Evolutionary conservation across 208 protist genomes (phyloP).

Genomic region (Wallacemonas collosoma): DNA sequence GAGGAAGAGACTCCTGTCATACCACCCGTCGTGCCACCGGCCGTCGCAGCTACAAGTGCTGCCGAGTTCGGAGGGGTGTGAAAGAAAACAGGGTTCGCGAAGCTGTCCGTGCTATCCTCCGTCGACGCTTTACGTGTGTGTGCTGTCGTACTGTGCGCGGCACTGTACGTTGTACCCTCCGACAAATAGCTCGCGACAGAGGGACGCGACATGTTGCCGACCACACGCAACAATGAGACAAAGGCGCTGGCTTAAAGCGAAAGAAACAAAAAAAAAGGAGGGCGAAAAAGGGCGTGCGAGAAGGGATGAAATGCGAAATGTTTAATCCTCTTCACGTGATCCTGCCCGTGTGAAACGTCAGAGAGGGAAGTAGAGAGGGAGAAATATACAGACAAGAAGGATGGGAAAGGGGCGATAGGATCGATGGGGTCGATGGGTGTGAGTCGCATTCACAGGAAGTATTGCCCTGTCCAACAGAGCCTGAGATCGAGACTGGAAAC

Average conservation of each 20-base stretch:
- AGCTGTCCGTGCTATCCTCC: conserved; percentile 6
- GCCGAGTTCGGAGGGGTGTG: conserved; percentile 8
- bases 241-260: conserved; percentile 5
- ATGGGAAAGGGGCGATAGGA: background rate
- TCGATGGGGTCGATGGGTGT: too few species aligned
- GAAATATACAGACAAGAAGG: conserved; percentile 24
- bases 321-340: background rate
- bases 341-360: background rate
- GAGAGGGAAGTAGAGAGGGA: conserved; percentile 1
- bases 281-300: background rate
- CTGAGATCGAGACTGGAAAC: too few species aligned
- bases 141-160: background rate
- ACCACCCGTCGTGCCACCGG: background rate
- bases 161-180: background rate
- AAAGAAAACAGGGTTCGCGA: conserved; percentile 8
- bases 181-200: conserved; percentile 13
- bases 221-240: conserved; percentile 4
- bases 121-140: conserved; percentile 7
- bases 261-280: conserved; percentile 6
- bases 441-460: too few species aligned
- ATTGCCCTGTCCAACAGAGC: too few species aligned
- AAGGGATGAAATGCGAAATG: background rate
- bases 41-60: background rate
- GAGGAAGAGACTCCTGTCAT: background rate
- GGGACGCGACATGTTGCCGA: conserved; percentile 1